A percentile compares a stretch with the other conserved stretches of the same genome.
Evolutionary conservation across 2,329 filamentous ascomycete genomes (phyloP).

Genomic region (Hypoxylon sp.): DNA sequence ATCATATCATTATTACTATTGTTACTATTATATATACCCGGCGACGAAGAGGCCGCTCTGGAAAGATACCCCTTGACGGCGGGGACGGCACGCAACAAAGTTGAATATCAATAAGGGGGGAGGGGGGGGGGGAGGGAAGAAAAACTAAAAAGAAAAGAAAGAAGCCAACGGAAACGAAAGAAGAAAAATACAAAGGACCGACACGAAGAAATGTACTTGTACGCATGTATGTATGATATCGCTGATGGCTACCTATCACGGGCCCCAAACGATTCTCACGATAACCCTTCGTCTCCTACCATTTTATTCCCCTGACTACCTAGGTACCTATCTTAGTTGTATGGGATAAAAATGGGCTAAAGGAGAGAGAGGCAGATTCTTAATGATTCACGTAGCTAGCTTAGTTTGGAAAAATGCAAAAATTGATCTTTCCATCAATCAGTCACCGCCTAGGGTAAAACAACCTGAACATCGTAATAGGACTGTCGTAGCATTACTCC

Average conservation of each 20-base stretch:
- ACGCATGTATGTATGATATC: conserved; percentile 7
- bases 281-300: neutral
- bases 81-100: conserved; percentile 2
- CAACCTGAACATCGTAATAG: too few species aligned
- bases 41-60: conserved; percentile 23
- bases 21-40: conserved; percentile 26
- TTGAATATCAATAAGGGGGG: too few species aligned
- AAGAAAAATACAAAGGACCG: too few species aligned
- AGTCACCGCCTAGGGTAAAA: neutral
- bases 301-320: neutral
- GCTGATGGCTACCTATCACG: conserved; percentile 1
- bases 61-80: conserved; percentile 1
- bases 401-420: conserved; percentile 5
- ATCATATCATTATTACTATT: conserved; percentile 8
- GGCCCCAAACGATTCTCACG: conserved; percentile 17
- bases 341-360: neutral
- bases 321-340: neutral
- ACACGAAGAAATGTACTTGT: conserved; percentile 26
- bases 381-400: conserved; percentile 18
- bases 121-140: neutral
- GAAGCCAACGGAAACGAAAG: conserved; percentile 10
- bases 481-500: neutral
- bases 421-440: neutral
- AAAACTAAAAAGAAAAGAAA: neutral
- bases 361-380: neutral